Base-by-base conservation (phyloP, 2,329 filamentous ascomycete genomes). In the Aspergillus tamarii region DNA sequence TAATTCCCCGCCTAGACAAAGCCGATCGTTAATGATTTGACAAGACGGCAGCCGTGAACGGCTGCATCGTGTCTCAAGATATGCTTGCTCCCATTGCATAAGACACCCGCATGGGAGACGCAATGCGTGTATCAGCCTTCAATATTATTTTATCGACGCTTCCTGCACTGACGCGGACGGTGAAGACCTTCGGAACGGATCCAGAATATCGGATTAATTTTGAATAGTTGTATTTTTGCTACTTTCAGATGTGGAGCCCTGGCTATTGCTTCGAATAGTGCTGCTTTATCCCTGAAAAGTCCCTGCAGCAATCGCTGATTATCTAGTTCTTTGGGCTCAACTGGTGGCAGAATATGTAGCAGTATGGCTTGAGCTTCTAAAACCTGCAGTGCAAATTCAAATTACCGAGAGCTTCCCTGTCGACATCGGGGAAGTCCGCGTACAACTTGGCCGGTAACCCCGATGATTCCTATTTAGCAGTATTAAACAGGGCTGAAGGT, bases 191-290 rank as follows among this genome's bases (percentile, higher is more conserved):
- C 11, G 1, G 19, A n/a, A 19, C 6, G 2, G 7, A 4, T 4
- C 19, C n/a, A 43, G 7, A 0, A 19, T 6, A 7, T 7, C 0
- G 0, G 3, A 9, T 19, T 43, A 2, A 10, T 9, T 2, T 10
- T 36, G 12, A n/a, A 43, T 12, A 19, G 1, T n/a, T n/a, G 5
- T n/a, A n/a, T 19, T 19, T 7, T 43, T n/a, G 7, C 39, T 43
- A 8, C 3, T 43, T n/a, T 10, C 7, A 19, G 39, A 10, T 43
- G 39, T 43, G 7, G 32, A 34, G 32, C 11, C 32, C 10, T 34
- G 32, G 7, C 19, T 43, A 3, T 43, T n/a, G 39, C 19, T 9
- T 19, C n/a, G 19, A 7, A 6, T 9, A 19, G 0, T n/a, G n/a
- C 39, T 4, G n/a, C 10, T 19, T 21, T 4, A 19, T 43, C 41